A percentile compares a stretch with the other conserved stretches of the same genome.
Evolutionary conservation across 2,329 filamentous ascomycete genomes (phyloP).

Genomic region (Calonectria hongkongensis): DNA sequence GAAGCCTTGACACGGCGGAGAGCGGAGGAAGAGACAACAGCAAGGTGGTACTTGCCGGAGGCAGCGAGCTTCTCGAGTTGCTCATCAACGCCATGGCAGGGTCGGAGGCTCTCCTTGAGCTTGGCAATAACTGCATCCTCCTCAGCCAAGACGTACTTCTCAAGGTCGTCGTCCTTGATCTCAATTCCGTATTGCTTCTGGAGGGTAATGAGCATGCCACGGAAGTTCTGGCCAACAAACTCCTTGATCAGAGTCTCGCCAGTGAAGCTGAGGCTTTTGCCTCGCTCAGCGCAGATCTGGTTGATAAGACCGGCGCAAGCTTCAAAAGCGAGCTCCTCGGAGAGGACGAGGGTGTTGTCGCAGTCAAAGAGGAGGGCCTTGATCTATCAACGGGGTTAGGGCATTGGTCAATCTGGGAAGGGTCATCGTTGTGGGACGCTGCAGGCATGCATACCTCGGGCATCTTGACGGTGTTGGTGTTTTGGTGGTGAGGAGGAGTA

Average conservation of each 20-base stretch:
- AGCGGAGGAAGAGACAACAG: slow-evolving; percentile 88
- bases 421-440: slow-evolving; percentile 18
- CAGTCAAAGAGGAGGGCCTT: slow-evolving; percentile 84
- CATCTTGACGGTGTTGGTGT: slow-evolving; percentile 31
- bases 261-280: slow-evolving; percentile 81
- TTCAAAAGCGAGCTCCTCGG: slow-evolving; percentile 92
- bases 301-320: slow-evolving; percentile 93
- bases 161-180: slow-evolving; percentile 80
- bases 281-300: slow-evolving; percentile 82
- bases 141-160: slow-evolving; percentile 84
- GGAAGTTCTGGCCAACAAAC: slow-evolving; percentile 96
- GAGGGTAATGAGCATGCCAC: slow-evolving; percentile 88
- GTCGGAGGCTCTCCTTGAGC: slow-evolving; percentile 79
- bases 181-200: slow-evolving; percentile 85
- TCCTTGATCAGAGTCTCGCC: slow-evolving; percentile 86
- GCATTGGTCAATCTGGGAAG: slow-evolving; percentile 4
- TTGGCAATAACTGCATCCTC: slow-evolving; percentile 90
- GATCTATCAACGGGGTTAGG: slow-evolving; percentile 64
- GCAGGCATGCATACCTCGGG: slow-evolving; percentile 33
- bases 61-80: slow-evolving; percentile 79
- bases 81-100: slow-evolving; percentile 81
- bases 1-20: slow-evolving; percentile 85
- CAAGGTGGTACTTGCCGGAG: slow-evolving; percentile 80
- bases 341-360: slow-evolving; percentile 95
- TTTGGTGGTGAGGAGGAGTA: slow-evolving; percentile 6